Evolutionary conservation across 805 yeast species (phyloP).

Genomic region (Saccharomycopsis sp.): DNA sequence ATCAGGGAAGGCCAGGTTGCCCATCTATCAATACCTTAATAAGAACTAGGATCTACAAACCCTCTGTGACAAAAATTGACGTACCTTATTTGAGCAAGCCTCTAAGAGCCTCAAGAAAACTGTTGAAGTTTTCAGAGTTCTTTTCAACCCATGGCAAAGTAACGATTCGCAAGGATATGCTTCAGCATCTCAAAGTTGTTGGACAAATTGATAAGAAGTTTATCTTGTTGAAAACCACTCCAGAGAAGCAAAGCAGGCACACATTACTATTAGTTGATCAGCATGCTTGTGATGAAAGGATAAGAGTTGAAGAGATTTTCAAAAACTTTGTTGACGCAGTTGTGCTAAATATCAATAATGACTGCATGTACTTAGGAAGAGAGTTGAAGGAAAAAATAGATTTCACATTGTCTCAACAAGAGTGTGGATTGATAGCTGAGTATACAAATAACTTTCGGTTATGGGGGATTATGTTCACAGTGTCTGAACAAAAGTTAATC

Average conservation of each 20-base stretch:
- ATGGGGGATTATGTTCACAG: conserved; percentile 38
- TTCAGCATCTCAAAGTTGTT: conserved; percentile 30
- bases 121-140: conserved; percentile 12
- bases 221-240: conserved; percentile 36
- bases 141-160: conserved; percentile 14
- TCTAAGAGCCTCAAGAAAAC: not conserved
- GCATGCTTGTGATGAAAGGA: conserved; percentile 79
- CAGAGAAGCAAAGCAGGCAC: conserved; percentile 1
- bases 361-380: not conserved
- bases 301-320: conserved; percentile 47
- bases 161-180: conserved; percentile 22
- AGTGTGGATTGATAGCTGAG: conserved; percentile 28
- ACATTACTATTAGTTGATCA: conserved; percentile 52
- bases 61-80: conserved; percentile 2
- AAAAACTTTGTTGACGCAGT: conserved; percentile 29
- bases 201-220: conserved; percentile 60
- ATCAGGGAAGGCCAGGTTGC: too few relatives aligned
- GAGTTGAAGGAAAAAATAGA: conserved; percentile 2
- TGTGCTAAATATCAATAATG: conserved; percentile 20
- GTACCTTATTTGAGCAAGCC: conserved; percentile 4
- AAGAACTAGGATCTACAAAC: too few relatives aligned
- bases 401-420: conserved; percentile 26
- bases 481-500: conserved; percentile 16
- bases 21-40: too few relatives aligned
- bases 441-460: conserved; percentile 26